A percentile compares a stretch with the other conserved stretches of the same genome.
Conservation (phyloP, 2,329 filamentous ascomycete genomes). For the Diaporthe sp. region DNA sequence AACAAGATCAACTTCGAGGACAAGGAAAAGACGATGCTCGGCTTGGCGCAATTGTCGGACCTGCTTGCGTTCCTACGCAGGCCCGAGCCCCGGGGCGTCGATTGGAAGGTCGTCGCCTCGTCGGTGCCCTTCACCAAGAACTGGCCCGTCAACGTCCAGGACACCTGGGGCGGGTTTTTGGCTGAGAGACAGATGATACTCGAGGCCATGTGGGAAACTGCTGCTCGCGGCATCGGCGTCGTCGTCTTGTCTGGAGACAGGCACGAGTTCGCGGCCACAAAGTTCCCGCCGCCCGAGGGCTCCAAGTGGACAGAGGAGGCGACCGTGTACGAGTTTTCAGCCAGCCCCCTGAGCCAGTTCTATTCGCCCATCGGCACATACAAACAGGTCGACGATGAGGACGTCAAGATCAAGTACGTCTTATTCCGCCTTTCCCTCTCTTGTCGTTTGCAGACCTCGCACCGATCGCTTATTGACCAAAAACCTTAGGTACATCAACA, state of each 20-base stretch:
- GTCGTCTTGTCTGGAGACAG: slow-evolving; percentile 90
- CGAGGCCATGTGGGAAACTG: slow-evolving; percentile 92
- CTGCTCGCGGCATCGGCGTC: slow-evolving; percentile 81
- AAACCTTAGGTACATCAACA: slow-evolving; percentile 76
- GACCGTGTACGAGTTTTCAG: slow-evolving; percentile 90
- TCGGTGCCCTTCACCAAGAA: slow-evolving; percentile 98
- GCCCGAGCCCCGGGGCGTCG: slow-evolving; percentile 81
- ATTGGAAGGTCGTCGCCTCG: slow-evolving; percentile 94
- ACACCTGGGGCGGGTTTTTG: slow-evolving; percentile 96
- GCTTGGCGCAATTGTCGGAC: slow-evolving; percentile 81
- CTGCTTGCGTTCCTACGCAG: slow-evolving; percentile 82
- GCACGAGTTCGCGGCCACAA: slow-evolving; percentile 96
- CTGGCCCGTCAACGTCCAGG: slow-evolving; percentile 88
- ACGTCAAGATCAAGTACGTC: slow-evolving; percentile 86
- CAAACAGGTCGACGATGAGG: slow-evolving; percentile 82
- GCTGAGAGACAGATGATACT: slow-evolving; percentile 83
- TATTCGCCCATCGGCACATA: slow-evolving; percentile 90
- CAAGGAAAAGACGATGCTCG: slow-evolving; percentile 88
- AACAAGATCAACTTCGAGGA: slow-evolving; percentile 72
- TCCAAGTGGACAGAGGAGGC: slow-evolving; percentile 74
- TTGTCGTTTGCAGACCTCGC: not conserved
- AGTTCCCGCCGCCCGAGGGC: slow-evolving; percentile 74
- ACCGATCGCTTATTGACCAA: slow-evolving; percentile 21
- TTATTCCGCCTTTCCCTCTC: not conserved
- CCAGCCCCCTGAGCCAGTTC: slow-evolving; percentile 93